These are phyloP conservation scores for Dendrostoma leiphaemia DNA, from an alignment of 2,329 filamentous ascomycete genomes.

Conservation along the genomic window DNA sequence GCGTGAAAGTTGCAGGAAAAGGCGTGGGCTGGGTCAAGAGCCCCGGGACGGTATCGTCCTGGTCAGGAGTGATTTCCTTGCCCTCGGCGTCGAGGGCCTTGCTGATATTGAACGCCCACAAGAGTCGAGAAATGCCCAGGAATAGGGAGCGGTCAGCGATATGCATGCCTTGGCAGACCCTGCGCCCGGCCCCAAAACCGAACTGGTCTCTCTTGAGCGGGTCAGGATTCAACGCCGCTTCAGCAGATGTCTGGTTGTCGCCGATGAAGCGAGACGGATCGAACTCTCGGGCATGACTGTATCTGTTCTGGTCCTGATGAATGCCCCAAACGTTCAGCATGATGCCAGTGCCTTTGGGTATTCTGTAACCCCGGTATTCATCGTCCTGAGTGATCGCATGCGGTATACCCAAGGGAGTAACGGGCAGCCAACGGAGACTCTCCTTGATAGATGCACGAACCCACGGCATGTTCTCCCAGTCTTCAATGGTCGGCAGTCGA, in stretches of 20 bases:
- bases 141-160: conserved; percentile 49
- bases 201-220: conserved; percentile 47
- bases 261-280: conserved; percentile 37
- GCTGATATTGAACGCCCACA: conserved; percentile 42
- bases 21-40: conserved; percentile 8
- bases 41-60: conserved; percentile 1
- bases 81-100: conserved; percentile 4
- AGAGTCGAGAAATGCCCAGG: conserved; percentile 43
- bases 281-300: conserved; percentile 40
- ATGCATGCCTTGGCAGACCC: conserved; percentile 58
- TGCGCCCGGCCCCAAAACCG: conserved; percentile 53
- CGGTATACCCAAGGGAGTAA: conserved; percentile 37
- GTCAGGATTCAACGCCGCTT: conserved; percentile 29
- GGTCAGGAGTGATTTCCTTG: conserved; percentile 4
- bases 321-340: conserved; percentile 38
- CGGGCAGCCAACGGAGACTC: conserved; percentile 43
- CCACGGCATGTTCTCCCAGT: conserved; percentile 39
- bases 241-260: conserved; percentile 24
- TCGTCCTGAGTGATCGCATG: conserved; percentile 41
- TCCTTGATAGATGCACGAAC: conserved; percentile 41
- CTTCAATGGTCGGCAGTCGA: conserved; percentile 37
- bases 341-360: conserved; percentile 44
- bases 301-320: conserved; percentile 42
- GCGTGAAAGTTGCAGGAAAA: conserved; percentile 10
- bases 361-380: conserved; percentile 41